phyloP scores from a whole-genome alignment of 352 stramenopile genomes.

The Phytopythium cucurbitacearum region DNA sequence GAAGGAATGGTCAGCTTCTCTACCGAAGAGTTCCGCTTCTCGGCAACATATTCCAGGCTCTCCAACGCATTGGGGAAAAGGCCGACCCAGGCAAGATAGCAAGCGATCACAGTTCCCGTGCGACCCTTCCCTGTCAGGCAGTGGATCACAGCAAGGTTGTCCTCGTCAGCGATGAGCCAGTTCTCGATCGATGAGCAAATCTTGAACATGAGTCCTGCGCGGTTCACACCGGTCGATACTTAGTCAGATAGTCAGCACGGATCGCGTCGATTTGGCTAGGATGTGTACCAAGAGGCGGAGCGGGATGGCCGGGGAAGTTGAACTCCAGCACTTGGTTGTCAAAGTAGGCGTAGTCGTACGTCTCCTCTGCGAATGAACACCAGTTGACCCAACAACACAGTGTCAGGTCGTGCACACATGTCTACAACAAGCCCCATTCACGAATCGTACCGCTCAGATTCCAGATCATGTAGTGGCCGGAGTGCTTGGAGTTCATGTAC shows the following conservation, averaged over 20 bases:
- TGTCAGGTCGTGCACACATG: background rate
- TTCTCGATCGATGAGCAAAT: conserved; percentile 96
- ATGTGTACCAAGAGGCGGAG: conserved; percentile 87
- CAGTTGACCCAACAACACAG: background rate
- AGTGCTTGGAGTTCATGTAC: conserved; percentile 93
- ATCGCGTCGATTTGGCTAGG: too few species aligned
- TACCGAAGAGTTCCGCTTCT: conserved; percentile 81
- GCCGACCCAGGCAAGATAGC: conserved; percentile 95
- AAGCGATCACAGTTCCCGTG: conserved; percentile 93
- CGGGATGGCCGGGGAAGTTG: conserved; percentile 95
- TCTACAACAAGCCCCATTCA: background rate
- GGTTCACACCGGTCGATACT: background rate
- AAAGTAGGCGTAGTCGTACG: conserved; percentile 93
- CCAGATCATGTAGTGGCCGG: conserved; percentile 97
- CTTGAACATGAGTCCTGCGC: conserved; percentile 93
- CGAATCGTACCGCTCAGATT: conserved; percentile 86
- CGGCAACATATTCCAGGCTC: conserved; percentile 91
- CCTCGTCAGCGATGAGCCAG: conserved; percentile 94
- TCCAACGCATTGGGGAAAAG: conserved; percentile 90
- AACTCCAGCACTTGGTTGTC: conserved; percentile 97
- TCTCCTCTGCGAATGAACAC: conserved; percentile 74
- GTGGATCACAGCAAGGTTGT: conserved; percentile 96
- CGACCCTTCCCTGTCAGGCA: conserved; percentile 96
- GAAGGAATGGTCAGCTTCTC: conserved; percentile 96
- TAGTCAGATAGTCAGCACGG: background rate